These are phyloP conservation scores for Cyberlindnera lachancei DNA, from an alignment of 805 yeast genomes.

Conservation along the genomic window DNA sequence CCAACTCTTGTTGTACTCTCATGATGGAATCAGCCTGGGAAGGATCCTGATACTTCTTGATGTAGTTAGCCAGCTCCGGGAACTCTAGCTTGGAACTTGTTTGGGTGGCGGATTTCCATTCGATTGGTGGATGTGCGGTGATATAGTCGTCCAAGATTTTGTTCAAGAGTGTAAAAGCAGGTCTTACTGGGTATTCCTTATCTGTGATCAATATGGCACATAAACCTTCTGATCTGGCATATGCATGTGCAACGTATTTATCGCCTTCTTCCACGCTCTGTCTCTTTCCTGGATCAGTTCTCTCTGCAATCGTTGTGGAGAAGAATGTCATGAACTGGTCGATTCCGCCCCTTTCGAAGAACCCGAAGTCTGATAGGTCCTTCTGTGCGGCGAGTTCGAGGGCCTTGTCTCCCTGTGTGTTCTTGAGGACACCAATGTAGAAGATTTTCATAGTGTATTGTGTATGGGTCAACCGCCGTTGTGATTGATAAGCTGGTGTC, in stretches of 20 bases:
- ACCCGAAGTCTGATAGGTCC: constrained; percentile 80
- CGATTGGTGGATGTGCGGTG: constrained; percentile 65
- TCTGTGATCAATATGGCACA: constrained; percentile 91
- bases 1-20: constrained; percentile 96
- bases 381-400: constrained; percentile 73
- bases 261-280: constrained; percentile 84
- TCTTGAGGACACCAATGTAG: constrained; percentile 81
- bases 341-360: constrained; percentile 77
- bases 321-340: constrained; percentile 94
- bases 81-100: constrained; percentile 39
- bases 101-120: constrained; percentile 53
- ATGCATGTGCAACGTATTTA: constrained; percentile 81
- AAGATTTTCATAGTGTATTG: constrained; percentile 65
- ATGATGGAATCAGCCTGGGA: constrained; percentile 92
- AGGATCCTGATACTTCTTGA: constrained; percentile 91
- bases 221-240: constrained; percentile 81
- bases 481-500: no score
- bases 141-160: constrained; percentile 87
- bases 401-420: constrained; percentile 48
- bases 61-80: constrained; percentile 58
- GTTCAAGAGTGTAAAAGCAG: constrained; percentile 89
- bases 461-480: neutral
- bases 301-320: constrained; percentile 79
- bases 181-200: constrained; percentile 93
- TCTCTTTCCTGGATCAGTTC: constrained; percentile 86